Base-by-base conservation (phyloP, 768 basidiomycete species). In the Favolaschia claudopus region DNA sequence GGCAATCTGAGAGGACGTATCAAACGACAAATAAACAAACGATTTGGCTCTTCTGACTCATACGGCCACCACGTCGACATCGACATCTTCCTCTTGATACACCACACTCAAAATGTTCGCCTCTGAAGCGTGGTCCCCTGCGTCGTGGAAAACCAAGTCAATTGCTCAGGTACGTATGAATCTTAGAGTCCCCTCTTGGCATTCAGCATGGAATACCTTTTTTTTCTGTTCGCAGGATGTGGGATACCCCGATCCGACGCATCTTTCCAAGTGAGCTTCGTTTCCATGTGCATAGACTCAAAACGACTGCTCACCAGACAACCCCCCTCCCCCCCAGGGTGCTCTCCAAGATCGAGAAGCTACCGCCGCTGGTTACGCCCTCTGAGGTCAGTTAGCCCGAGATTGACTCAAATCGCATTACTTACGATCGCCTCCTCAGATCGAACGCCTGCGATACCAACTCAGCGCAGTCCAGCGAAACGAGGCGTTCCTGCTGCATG, bases 401-500 rank as follows among this genome's bases (percentile, higher is more conserved):
- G n/a, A 33, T 28, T 48, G 34, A 27, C 45, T 32, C 42, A 52
- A 63, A 66, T 13, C 31, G 15, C 8, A 5, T 17, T 48, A 33
- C 29, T 29, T 20, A 25, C 50, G 69, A 73, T 67, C 67, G 70
- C 64, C 36, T 25, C 48, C n/a, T 17, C 57, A 92, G 92, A 90
- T 94, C 69, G 91, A 94, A 71, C 84, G 93, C 10, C 80, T 98
- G 53, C 83, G 94, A 46, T 81, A 87, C 69, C 93, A 96, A 61
- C 79, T 98, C 19, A 77, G 81, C 31, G 86, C 86, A 32, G 95
- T 96, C 3, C 91, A 97, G 65, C 82, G 82, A 19, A 92, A 93
- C 61, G 87, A 96, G 67, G 95, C 94, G 0, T 99, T 99, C 75
- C 81, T 99, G 33, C 83, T 99, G 3, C 97, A 99, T 61, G 97